These are phyloP conservation scores for Leccinellum rugosiceps DNA, from an alignment of 768 basidiomycete species.

Conservation along the genomic window DNA sequence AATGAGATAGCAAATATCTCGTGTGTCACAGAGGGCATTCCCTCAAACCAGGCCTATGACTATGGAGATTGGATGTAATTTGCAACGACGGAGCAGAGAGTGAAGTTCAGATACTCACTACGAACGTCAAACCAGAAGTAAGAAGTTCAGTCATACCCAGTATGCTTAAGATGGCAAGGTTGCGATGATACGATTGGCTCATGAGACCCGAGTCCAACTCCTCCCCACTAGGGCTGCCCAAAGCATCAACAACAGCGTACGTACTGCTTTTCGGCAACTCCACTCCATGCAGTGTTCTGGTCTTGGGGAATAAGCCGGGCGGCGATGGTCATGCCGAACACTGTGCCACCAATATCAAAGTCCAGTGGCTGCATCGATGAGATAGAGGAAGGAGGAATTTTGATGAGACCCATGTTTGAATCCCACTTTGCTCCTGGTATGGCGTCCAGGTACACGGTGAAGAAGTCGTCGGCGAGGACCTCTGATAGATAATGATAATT, in stretches of 20 bases:
- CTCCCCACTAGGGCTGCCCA: neutral
- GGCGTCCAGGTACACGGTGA: constrained; percentile 4
- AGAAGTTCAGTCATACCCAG: too few species aligned
- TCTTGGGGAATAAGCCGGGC: neutral
- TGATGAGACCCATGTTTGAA: neutral
- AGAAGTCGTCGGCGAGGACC: constrained; percentile 10
- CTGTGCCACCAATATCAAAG: constrained; percentile 2
- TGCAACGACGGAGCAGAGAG: too few species aligned
- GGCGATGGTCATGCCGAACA: neutral
- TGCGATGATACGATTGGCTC: too few species aligned
- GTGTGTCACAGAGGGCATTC: too few species aligned
- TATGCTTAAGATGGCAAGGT: too few species aligned
- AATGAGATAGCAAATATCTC: too few species aligned
- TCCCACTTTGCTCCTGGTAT: constrained; percentile 15
- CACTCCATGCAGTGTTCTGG: neutral
- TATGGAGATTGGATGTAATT: too few species aligned
- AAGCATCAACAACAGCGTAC: neutral
- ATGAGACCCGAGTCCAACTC: too few species aligned
- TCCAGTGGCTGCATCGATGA: constrained; percentile 5
- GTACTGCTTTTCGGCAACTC: neutral
- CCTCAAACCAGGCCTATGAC: too few species aligned
- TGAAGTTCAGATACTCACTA: too few species aligned
- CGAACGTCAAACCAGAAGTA: too few species aligned
- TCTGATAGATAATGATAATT: neutral
- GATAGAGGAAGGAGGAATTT: constrained; percentile 11